A percentile compares a stretch with the other conserved stretches of the same genome.
These are phyloP conservation scores for Xylaria bambusicola DNA, from an alignment of 495 filamentous ascomycete species.

Conservation along the genomic window DNA sequence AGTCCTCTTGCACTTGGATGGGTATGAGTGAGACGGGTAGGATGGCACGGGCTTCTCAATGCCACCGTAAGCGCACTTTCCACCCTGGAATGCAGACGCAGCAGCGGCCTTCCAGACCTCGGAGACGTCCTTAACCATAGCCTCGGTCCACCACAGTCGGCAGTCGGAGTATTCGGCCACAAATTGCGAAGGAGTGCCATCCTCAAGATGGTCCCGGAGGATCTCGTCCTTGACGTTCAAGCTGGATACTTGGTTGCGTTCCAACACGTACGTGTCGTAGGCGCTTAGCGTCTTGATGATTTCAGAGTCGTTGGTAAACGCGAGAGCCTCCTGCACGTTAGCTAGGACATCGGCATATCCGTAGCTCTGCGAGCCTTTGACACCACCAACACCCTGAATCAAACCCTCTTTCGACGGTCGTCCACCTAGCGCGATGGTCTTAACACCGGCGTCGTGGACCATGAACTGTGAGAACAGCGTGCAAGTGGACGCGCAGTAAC, in stretches of 20 bases:
- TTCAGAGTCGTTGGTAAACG: constrained; percentile 32
- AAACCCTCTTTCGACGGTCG: constrained; percentile 51
- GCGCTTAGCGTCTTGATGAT: constrained; percentile 52
- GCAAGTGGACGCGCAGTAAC: constrained; percentile 67
- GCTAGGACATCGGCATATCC: constrained; percentile 30
- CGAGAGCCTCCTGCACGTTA: constrained; percentile 35
- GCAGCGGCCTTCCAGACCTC: constrained; percentile 52
- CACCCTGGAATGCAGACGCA: constrained; percentile 39
- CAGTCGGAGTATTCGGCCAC: constrained; percentile 57
- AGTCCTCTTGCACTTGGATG: constrained; percentile 20
- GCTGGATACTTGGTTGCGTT: constrained; percentile 29
- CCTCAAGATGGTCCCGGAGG: constrained; percentile 35
- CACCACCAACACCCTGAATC: constrained; percentile 66
- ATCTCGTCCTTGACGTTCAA: constrained; percentile 49
- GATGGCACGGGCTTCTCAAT: constrained; percentile 15
- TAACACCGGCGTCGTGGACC: constrained; percentile 56
- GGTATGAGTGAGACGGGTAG: constrained; percentile 9
- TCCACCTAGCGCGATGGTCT: constrained; percentile 63
- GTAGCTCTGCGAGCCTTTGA: constrained; percentile 53
- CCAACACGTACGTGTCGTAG: constrained; percentile 45
- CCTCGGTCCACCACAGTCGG: constrained; percentile 55
- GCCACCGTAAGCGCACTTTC: constrained; percentile 34
- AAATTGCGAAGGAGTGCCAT: constrained; percentile 51
- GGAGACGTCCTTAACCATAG: constrained; percentile 48
- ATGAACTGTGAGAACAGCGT: constrained; percentile 60